Percentiles rank a stretch among this genome's conserved stretches.
Evolutionary conservation across 192 early-diverging fungal genomes (phyloP).

Genomic region (Backusella psychrophila): DNA sequence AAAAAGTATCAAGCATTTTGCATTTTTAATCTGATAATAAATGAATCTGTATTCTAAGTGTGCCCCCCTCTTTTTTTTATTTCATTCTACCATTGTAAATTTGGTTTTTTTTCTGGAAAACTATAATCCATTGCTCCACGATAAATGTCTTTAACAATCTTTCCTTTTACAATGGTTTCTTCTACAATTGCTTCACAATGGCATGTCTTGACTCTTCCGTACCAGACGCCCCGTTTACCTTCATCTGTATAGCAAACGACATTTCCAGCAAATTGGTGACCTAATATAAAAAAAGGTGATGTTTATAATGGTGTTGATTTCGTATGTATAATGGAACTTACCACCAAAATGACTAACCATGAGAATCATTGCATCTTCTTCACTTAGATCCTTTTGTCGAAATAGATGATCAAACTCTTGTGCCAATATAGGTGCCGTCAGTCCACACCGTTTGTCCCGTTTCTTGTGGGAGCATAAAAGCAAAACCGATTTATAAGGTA

Average conservation of each 20-base stretch:
- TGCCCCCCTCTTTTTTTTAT: not conserved
- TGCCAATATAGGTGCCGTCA: constrained; percentile 41
- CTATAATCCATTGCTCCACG: constrained; percentile 46
- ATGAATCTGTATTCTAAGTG: not conserved
- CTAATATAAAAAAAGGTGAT: constrained; percentile 3
- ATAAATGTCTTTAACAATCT: constrained; percentile 44
- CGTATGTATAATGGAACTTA: constrained; percentile 10
- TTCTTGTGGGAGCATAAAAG: constrained; percentile 48
- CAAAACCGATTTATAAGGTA: constrained; percentile 30
- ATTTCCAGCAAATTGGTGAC: constrained; percentile 52
- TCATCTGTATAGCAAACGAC: constrained; percentile 44
- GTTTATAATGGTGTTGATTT: not conserved
- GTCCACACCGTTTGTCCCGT: constrained; percentile 47
- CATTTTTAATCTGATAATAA: not conserved
- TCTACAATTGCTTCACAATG: constrained; percentile 45
- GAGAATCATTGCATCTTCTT: constrained; percentile 29
- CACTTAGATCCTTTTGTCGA: constrained; percentile 34
- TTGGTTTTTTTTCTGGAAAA: constrained; percentile 21
- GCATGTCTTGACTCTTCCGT: constrained; percentile 47
- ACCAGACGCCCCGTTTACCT: constrained; percentile 44
- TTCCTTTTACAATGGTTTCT: constrained; percentile 36
- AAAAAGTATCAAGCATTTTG: not conserved
- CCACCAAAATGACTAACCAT: constrained; percentile 49
- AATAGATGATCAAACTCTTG: constrained; percentile 42
- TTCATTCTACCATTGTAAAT: constrained; percentile 19